Evolutionary conservation across 768 basidiomycete genomes (phyloP), one percentile per base, ranked within the genome.

Genomic region (Boletus edulis): DNA sequence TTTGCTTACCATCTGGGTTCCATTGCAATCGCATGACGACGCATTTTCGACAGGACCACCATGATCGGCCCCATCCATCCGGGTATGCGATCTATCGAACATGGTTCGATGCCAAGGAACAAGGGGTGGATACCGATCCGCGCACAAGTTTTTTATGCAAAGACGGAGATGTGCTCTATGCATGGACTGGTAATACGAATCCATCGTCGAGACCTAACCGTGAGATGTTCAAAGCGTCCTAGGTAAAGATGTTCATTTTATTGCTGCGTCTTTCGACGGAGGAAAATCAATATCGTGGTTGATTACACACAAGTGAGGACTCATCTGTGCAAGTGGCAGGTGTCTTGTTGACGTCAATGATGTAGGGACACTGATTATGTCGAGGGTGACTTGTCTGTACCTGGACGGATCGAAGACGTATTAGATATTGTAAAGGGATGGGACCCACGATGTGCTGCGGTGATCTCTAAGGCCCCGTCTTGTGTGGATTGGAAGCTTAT

Each of bases 401-500:
- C 63, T 11, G 69, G 62, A 20, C 55, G 61, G 32, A 62, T 62
- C 27, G 59, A 66, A 47, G 68, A 63, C 38, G 57, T 62, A 24
- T 42, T 65, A 15, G 54, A 62, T 11, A 51, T 64, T 14, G 62
- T 66, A 9, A 55, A 66, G 34, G 65, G 48, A 32, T 62, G 65
- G 55, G 62, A 71, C 49, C 60, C 65, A n/a, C 66, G 61, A 32
- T 65, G 61, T 46, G 58, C 58, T 38, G 71, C 60, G 4, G 45
- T 58, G 31, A 56, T 64, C 13, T 58, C 54, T 29, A 67, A 64
- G 51, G 65, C 62, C 17, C 59, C 65, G 4, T 57, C 64, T 4
- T 72, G 67, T 52, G 57, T 67, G 37, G 77, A 76, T 49, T 78
- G 75, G 75, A 74, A 74, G 58, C 61, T 77, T 22, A 58, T 71